Base-by-base conservation (phyloP, 2,329 filamentous ascomycete species). In the Cryphonectria carpinicola region DNA sequence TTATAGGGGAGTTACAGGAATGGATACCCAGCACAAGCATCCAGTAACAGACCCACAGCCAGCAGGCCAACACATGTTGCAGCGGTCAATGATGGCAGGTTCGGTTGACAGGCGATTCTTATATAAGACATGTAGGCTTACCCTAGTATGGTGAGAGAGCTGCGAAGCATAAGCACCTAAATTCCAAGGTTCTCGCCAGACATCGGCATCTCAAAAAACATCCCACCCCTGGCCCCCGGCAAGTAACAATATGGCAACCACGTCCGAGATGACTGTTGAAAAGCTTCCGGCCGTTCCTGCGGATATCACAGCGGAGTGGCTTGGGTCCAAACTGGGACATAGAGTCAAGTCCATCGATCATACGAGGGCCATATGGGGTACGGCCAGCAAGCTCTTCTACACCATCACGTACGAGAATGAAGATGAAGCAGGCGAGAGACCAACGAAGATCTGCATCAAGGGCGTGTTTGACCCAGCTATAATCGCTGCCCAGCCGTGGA, bases 381-480 rank as follows among this genome's bases (percentile, higher is more conserved):
- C 77, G 19, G 77, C 67, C 32, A 75, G 75, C 72, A 78, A 78
- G 71, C 68, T 79, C 13, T 78, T 79, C 67, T 77, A 74, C 72
- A 70, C 73, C 32, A 74, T 80, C 52, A 74, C 73, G 0, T 80
- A 79, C 70, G 75, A 78, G 37, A 65, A 78, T 43, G 76, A 70
- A 6, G 61, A 65, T 46, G 25, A n/a, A 8, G 73, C 75, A 8
- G 19, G 7, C 32, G 32, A n/a, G 13, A 74, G 70, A 19, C 71
- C 80, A 60, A 43, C 61, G 17, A 58, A 22, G 2, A 19, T 70
- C n/a, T 70, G 69, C 61, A 56, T 70, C 25, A 70, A 70, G 39
- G 69, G 69, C 11, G 65, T 66, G 14, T 70, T 70, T 10, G 66
- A 70, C 58, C 66, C 69, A 1, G 62, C 41, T 0, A 56, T 37